phyloP scores from a whole-genome alignment of 257 asterid species.

The Salvia hispanica region DNA sequence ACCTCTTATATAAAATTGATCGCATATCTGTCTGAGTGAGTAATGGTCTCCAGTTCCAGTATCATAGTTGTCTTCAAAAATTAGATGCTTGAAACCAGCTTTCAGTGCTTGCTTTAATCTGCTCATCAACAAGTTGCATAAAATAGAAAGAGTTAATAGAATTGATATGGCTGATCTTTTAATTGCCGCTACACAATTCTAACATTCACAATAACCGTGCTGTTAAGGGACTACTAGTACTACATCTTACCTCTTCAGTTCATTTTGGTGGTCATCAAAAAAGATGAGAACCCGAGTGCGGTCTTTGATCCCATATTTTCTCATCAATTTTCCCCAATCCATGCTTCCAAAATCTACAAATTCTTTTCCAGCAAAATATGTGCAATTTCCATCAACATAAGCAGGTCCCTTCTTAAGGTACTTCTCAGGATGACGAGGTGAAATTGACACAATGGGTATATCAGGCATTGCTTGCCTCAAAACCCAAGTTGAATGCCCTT shows the following conservation, averaged over 20 bases:
- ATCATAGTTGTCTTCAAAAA: slow-evolving; percentile 98
- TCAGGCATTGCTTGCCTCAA: slow-evolving; percentile 95
- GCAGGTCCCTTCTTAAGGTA: slow-evolving; percentile 97
- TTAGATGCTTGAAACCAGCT: slow-evolving; percentile 96
- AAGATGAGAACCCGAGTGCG: slow-evolving; percentile 73
- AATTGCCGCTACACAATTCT: not conserved
- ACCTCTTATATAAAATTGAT: slow-evolving; percentile 89
- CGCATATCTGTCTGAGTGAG: slow-evolving; percentile 94
- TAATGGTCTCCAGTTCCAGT: slow-evolving; percentile 99
- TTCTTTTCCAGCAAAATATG: slow-evolving; percentile 91
- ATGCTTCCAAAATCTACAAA: slow-evolving; percentile 96
- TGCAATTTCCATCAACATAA: slow-evolving; percentile 95
- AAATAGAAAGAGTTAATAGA: slow-evolving; percentile 10
- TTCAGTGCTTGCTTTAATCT: slow-evolving; percentile 94
- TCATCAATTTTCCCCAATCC: slow-evolving; percentile 81
- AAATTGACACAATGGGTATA: slow-evolving; percentile 71
- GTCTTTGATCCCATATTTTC: slow-evolving; percentile 72
- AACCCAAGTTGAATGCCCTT: slow-evolving; percentile 99
- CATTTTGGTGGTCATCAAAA: slow-evolving; percentile 99
- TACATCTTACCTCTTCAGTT: slow-evolving; percentile 71
- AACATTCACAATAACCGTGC: not conserved
- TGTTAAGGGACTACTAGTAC: not conserved
- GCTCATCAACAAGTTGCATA: slow-evolving; percentile 29
- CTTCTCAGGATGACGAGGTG: slow-evolving; percentile 98
- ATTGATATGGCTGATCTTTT: slow-evolving; percentile 1